A percentile compares a stretch with the other conserved stretches of the same genome.
Evolutionary conservation across 2,329 filamentous ascomycete genomes (phyloP).

Genomic region (Alternaria infectoria): DNA sequence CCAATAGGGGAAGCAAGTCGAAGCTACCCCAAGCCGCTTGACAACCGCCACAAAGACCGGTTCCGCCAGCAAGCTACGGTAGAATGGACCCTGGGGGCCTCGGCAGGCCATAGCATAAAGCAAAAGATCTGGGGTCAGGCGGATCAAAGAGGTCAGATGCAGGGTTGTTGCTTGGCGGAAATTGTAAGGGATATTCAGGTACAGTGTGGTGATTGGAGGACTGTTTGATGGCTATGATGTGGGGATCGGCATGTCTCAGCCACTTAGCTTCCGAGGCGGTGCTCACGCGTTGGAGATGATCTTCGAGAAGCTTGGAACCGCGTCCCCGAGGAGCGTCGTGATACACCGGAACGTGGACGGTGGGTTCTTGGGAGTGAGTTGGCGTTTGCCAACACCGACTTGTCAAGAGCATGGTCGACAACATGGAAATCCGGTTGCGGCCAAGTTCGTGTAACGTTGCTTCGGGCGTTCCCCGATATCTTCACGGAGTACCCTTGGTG

Average conservation of each 20-base stretch:
- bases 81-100: neutral
- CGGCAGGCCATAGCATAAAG: constrained; percentile 1
- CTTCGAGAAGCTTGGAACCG: constrained; percentile 8
- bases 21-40: constrained; percentile 3
- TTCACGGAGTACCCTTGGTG: neutral
- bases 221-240: constrained; percentile 34
- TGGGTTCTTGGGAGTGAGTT: neutral
- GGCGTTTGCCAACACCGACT: neutral
- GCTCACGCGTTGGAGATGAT: constrained; percentile 6
- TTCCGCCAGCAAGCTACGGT: constrained; percentile 2
- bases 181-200: constrained; percentile 32
- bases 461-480: neutral
- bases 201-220: constrained; percentile 39
- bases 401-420: neutral
- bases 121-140: constrained; percentile 7
- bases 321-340: neutral
- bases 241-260: constrained; percentile 30
- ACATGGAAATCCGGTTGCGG: neutral
- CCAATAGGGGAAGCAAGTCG: constrained; percentile 6
- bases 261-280: constrained; percentile 21
- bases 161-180: constrained; percentile 20
- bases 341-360: neutral
- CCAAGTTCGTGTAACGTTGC: neutral
- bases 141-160: constrained; percentile 13
- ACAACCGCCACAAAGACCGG: neutral